Conservation (phyloP, 2,329 filamentous ascomycete species). For the Talaromyces sp. region DNA sequence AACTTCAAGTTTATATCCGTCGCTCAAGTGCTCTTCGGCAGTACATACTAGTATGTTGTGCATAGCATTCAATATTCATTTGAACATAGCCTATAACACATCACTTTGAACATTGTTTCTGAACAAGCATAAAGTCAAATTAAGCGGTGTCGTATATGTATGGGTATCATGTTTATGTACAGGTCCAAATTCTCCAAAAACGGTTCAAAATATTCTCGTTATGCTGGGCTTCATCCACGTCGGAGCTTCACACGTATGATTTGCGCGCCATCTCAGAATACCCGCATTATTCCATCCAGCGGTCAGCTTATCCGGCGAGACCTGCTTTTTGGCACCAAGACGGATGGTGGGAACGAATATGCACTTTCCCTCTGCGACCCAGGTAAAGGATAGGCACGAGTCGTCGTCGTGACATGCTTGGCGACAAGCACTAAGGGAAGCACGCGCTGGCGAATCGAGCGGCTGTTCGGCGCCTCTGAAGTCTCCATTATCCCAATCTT, state of each 20-base stretch:
- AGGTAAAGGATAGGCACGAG: conserved; percentile 31
- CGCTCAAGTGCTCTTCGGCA: too few relatives aligned
- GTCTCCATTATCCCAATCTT: conserved; percentile 41
- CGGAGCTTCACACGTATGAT: conserved; percentile 23
- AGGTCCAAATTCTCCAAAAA: neutral
- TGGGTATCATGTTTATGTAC: neutral
- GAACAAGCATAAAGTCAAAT: neutral
- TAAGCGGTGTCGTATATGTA: neutral
- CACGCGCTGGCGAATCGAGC: conserved; percentile 29
- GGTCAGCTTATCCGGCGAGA: conserved; percentile 14
- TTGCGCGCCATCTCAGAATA: conserved; percentile 23
- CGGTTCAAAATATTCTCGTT: conserved; percentile 26
- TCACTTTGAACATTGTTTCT: too few relatives aligned
- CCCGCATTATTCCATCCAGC: conserved; percentile 34
- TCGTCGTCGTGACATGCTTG: conserved; percentile 26
- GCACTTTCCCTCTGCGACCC: conserved; percentile 24
- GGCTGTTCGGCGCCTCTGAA: conserved; percentile 35
- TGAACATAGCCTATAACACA: too few relatives aligned
- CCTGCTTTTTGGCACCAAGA: conserved; percentile 22
- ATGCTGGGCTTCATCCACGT: conserved; percentile 33
- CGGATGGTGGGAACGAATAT: conserved; percentile 27
- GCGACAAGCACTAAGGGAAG: conserved; percentile 33
- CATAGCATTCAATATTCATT: conserved; percentile 1
- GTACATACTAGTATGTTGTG: neutral
- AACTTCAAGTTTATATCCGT: too few relatives aligned